Percentiles rank a stretch among this genome's conserved stretches.
These are phyloP conservation scores for Blastomyces silverae DNA, from an alignment of 2,329 filamentous ascomycete species.

Conservation along the genomic window DNA sequence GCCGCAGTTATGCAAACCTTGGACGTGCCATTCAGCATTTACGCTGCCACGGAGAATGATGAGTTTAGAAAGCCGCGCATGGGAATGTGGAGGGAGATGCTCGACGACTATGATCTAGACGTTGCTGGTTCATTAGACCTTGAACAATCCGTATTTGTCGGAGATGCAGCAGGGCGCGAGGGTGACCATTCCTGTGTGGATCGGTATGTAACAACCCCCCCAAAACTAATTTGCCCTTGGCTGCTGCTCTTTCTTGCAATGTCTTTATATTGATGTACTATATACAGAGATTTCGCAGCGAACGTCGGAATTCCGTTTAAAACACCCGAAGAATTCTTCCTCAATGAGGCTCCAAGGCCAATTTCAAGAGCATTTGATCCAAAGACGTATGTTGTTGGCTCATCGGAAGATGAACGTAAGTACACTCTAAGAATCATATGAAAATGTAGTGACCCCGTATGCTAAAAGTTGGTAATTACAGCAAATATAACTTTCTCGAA, in stretches of 20 bases:
- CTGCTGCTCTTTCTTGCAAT: conserved; percentile 16
- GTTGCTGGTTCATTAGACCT: conserved; percentile 54
- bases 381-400: conserved; percentile 44
- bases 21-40: conserved; percentile 69
- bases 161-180: conserved; percentile 63
- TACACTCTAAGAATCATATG: conserved; percentile 1
- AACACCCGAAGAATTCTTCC: conserved; percentile 90
- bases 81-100: conserved; percentile 77
- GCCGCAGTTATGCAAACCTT: conserved; percentile 59
- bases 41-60: conserved; percentile 79
- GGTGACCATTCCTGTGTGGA: conserved; percentile 57
- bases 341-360: conserved; percentile 57
- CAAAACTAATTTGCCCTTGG: background rate
- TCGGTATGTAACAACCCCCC: conserved; percentile 40
- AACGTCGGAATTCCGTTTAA: conserved; percentile 75
- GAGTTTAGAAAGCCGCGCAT: conserved; percentile 76
- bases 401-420: conserved; percentile 33
- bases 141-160: conserved; percentile 71
- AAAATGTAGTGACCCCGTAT: background rate
- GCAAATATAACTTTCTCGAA: conserved; percentile 46
- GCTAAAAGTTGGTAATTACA: conserved; percentile 16
- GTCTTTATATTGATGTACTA: conserved; percentile 16
- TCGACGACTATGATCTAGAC: conserved; percentile 55
- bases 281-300: conserved; percentile 66
- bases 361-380: conserved; percentile 70